Conservation (phyloP, 2,329 filamentous ascomycete genomes). For the Berkeleyomyces rouxiae region DNA sequence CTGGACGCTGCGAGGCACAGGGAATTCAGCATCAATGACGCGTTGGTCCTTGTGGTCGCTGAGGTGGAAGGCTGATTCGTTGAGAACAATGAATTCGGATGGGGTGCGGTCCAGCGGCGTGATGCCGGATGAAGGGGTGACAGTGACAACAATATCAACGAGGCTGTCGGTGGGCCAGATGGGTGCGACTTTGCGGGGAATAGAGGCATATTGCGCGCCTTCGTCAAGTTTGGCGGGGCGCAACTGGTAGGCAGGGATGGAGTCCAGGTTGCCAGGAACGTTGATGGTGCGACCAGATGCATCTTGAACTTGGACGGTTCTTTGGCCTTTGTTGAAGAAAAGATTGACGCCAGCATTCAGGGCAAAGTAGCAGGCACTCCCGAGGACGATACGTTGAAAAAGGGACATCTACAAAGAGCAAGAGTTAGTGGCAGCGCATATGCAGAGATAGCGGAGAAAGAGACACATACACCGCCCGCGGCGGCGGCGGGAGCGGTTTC, state of each 20-base stretch:
- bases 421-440: background rate
- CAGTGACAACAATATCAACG: slow-evolving; percentile 70
- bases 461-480: slow-evolving; percentile 4
- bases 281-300: slow-evolving; percentile 36
- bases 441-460: background rate
- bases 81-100: slow-evolving; percentile 52
- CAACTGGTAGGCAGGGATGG: slow-evolving; percentile 47
- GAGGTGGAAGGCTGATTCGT: slow-evolving; percentile 65
- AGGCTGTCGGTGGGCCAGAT: slow-evolving; percentile 71
- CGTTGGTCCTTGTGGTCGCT: slow-evolving; percentile 68
- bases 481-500: background rate
- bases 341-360: slow-evolving; percentile 42
- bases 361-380: slow-evolving; percentile 39
- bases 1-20: slow-evolving; percentile 64
- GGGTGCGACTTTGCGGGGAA: slow-evolving; percentile 60
- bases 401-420: slow-evolving; percentile 11
- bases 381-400: slow-evolving; percentile 31
- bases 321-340: slow-evolving; percentile 31
- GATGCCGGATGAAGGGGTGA: slow-evolving; percentile 58
- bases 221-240: slow-evolving; percentile 44
- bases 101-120: slow-evolving; percentile 49
- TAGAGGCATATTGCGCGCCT: slow-evolving; percentile 43
- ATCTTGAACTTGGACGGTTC: slow-evolving; percentile 31
- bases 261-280: slow-evolving; percentile 35
- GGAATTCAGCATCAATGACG: slow-evolving; percentile 58